Percentiles rank a stretch among this genome's conserved stretches.
Evolutionary conservation across 768 basidiomycete species (phyloP).

Genomic region (Lepiota brunneoincarnata): DNA sequence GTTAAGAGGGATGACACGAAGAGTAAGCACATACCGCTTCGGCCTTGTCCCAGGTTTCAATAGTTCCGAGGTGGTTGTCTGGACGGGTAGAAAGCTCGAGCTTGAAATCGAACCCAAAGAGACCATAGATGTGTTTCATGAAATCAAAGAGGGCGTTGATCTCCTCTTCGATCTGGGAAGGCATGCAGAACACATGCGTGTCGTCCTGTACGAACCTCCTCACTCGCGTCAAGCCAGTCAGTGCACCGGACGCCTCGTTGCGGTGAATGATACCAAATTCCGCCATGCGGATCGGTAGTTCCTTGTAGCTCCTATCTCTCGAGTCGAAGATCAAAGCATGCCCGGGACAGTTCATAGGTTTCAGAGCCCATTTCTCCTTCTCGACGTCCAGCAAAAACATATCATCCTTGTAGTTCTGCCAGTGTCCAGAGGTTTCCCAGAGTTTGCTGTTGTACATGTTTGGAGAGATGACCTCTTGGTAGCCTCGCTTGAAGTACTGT

Average conservation of each 20-base stretch:
- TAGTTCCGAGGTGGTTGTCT: conserved; percentile 85
- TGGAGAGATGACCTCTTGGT: conserved; percentile 97
- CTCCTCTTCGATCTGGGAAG: conserved; percentile 86
- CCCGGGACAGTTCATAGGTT: conserved; percentile 99
- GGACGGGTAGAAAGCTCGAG: conserved; percentile 96
- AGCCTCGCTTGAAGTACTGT: conserved; percentile 95
- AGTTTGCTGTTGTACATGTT: conserved; percentile 97
- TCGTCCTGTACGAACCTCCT: conserved; percentile 97
- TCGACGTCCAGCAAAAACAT: conserved; percentile 96
- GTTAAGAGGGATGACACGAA: background rate
- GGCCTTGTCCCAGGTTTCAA: conserved; percentile 89
- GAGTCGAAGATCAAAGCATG: conserved; percentile 96
- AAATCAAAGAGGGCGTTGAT: conserved; percentile 89
- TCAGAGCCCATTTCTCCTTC: conserved; percentile 93
- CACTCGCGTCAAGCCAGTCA: conserved; percentile 91
- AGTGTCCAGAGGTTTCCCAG: conserved; percentile 98
- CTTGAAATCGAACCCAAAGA: conserved; percentile 93
- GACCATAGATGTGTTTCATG: conserved; percentile 88
- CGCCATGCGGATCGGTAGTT: conserved; percentile 95
- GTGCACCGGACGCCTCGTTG: conserved; percentile 93
- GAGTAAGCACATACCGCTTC: conserved; percentile 57
- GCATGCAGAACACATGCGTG: conserved; percentile 98
- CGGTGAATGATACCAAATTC: conserved; percentile 98
- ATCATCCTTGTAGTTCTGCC: conserved; percentile 97
- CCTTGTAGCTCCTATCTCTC: conserved; percentile 89